Conservation (phyloP, 2,329 filamentous ascomycete genomes). For the Westerdykella sp. region DNA sequence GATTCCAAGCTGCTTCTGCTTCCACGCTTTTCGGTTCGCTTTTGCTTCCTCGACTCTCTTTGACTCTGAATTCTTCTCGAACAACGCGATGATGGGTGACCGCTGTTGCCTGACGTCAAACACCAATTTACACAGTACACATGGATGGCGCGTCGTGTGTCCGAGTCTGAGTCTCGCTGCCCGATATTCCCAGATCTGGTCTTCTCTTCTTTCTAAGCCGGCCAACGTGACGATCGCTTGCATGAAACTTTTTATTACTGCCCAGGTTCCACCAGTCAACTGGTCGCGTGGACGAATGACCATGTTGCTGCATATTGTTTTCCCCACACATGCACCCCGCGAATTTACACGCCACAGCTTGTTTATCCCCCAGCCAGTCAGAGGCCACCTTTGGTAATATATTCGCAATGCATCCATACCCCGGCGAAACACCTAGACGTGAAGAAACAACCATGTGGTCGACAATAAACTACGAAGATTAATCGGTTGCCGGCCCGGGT, state of each 20-base stretch:
- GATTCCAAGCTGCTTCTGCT: too few species aligned
- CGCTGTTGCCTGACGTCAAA: too few species aligned
- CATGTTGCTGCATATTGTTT: background rate
- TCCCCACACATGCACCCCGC: conserved; percentile 5
- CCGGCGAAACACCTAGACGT: conserved; percentile 1
- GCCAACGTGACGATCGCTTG: background rate
- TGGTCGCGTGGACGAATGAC: conserved; percentile 2
- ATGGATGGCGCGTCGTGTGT: background rate
- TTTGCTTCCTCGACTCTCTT: too few species aligned
- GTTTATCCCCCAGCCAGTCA: background rate
- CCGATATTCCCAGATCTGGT: background rate
- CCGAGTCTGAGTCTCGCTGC: background rate
- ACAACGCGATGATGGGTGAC: too few species aligned
- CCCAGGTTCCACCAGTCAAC: background rate
- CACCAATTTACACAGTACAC: too few species aligned
- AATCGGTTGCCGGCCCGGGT: conserved; percentile 3
- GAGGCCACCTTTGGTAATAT: background rate
- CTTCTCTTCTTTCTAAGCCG: background rate
- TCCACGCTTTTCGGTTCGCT: too few species aligned
- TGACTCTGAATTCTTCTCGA: too few species aligned
- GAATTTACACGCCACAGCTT: conserved; percentile 2
- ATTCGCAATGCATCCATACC: background rate
- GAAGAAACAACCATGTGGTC: background rate
- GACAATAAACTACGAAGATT: conserved; percentile 2
- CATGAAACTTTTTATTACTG: background rate